Base-by-base conservation (phyloP, 2,329 filamentous ascomycete genomes). In the Rachicladosporium sp. region DNA sequence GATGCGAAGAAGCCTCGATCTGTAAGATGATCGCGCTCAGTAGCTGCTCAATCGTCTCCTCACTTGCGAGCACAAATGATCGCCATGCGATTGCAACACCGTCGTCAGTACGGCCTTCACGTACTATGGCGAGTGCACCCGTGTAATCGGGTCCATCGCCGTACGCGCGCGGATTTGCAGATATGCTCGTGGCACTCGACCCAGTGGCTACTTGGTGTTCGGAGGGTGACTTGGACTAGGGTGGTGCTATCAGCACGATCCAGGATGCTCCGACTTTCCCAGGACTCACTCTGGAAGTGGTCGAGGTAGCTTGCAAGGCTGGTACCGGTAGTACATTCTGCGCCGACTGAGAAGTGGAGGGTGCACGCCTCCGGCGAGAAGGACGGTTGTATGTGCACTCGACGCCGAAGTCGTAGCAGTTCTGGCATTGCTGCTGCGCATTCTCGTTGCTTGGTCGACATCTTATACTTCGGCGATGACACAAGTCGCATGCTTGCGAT, bases 321-420 rank as follows among this genome's bases (percentile, higher is more conserved):
- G 42, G 33, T 51, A 45, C 32, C 49, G 48, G 21, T 42, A 52
- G 40, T 3, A 49, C 35, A 33, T 55, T 55, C 6, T 49, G 49
- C 13, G 50, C 48, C 11, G 40, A 36, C 10, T 33, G 31, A 32
- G 35, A 35, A 2, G 41, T 38, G 6, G 46, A 48, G 8, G 42
- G 49, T 27, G 54, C 52, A 10, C 52, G 45, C n/a, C 50, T 43
- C 8, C 64, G 59, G 38, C 65, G 63, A 9, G 59, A 59, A 4
- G 66, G 65, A 23, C 67, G 59, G 34, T 66, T 56, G 49, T 65
- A 70, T 10, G 65, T 70, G 50, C 69, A 73, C 10, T 57, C 50
- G 35, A 69, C 61, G 36, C 59, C 63, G 48, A 70, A 73, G 44
- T 71, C 66, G 19, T 57, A 55, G 52, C 68, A 71, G 37, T 68